Base-by-base conservation (phyloP, 164 flowering plant species). In the Tinospora cordifolia region DNA sequence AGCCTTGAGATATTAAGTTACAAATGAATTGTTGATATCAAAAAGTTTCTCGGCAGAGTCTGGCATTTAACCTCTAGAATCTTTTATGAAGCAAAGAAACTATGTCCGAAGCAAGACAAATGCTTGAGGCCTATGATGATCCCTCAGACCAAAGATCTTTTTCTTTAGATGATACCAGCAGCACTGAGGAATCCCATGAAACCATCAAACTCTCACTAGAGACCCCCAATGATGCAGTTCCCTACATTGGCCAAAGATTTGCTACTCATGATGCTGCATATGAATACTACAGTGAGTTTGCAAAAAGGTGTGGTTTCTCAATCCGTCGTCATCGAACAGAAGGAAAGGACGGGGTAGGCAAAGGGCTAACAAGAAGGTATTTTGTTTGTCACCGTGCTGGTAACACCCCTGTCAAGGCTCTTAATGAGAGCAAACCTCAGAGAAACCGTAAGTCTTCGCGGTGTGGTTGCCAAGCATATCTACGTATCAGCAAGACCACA, bases 351-450 rank as follows among this genome's bases (percentile, higher is more conserved):
- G 98, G 98, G 36, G 87, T 93, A 64, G 98, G 98, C 0, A 93
- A 89, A 81, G 98, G 98, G 38, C 94, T 93, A 2, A 90, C 89
- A 3, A 86, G 97, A 74, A 84, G 97, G 59, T 93, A 93, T 76
- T 93, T 90, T 81, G 98, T 93, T 41, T 93, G 98, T 72, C 97
- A 93, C 68, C 92, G 98, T 38, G 98, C 98, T 22, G 98, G 98
- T 6, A 89, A 87, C 71, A 93, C 98, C 0, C 98, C 98, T 13
- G 70, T 84, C 15, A 93, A 93, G 77, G 71, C 83, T 39, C 73
- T 84, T 25, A 87, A 47, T 66, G 93, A 88, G 22, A 81, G 77
- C 65, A 93, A 93, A 67, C 90, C 95, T 26, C 97, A 91, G 67
- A 82, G 98, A 66, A 93, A 93, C 65, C 69, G 98, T 19, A 93